These are phyloP conservation scores for Immersiella caudata DNA, from an alignment of 495 filamentous ascomycete genomes.

Conservation along the genomic window DNA sequence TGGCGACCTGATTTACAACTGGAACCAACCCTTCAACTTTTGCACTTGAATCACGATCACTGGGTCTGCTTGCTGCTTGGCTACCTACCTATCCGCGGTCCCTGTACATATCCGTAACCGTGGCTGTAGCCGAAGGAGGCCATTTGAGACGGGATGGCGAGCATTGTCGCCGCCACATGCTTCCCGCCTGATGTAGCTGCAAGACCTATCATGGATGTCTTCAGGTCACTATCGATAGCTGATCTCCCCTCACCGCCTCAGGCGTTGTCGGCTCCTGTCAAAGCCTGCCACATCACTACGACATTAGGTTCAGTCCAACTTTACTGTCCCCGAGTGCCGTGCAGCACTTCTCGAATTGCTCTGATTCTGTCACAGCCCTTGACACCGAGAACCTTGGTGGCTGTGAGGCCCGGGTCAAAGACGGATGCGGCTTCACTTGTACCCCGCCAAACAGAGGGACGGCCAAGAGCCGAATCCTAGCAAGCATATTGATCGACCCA, in stretches of 20 bases:
- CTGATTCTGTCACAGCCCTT: background rate
- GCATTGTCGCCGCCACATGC: background rate
- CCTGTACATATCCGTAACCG: background rate
- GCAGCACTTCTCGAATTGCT: background rate
- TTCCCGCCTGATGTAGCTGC: background rate
- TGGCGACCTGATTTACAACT: background rate
- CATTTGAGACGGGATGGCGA: background rate
- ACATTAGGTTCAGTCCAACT: background rate
- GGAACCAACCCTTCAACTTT: background rate
- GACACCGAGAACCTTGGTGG: background rate
- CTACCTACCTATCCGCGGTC: background rate
- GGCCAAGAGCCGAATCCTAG: background rate
- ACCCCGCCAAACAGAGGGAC: background rate
- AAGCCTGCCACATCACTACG: background rate
- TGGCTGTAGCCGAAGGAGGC: background rate
- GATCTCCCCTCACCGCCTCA: background rate
- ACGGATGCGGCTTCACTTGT: background rate
- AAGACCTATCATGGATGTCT: background rate
- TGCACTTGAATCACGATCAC: background rate
- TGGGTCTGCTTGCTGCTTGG: background rate
- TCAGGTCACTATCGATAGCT: background rate
- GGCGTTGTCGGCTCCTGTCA: background rate
- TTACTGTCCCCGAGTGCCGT: background rate
- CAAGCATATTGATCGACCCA: too few species aligned
- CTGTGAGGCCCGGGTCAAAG: background rate